Conservation (phyloP, 2,329 filamentous ascomycete genomes). For the Neofusicoccum kwambonambiense region DNA sequence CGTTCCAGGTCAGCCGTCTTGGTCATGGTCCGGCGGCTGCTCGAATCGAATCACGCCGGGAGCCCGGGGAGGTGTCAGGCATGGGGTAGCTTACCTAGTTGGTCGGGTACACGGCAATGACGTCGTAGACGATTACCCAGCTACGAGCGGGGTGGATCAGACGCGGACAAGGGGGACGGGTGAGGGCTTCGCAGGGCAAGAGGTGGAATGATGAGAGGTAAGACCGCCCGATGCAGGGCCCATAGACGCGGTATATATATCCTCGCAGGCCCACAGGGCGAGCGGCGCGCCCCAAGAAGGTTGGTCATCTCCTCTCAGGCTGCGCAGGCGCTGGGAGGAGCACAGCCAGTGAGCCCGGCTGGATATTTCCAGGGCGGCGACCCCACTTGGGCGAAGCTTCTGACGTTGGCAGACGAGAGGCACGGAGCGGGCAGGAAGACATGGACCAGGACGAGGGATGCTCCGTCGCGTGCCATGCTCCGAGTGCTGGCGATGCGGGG, state of each 20-base stretch:
- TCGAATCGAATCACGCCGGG: background rate
- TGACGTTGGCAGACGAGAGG: constrained; percentile 7
- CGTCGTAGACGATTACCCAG: constrained; percentile 8
- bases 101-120: constrained; percentile 2
- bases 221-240: background rate
- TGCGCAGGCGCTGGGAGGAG: background rate
- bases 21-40: background rate
- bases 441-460: background rate
- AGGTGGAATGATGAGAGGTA: constrained; percentile 1
- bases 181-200: background rate
- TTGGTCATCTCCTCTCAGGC: background rate
- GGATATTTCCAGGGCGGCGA: background rate
- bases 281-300: background rate
- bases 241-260: constrained; percentile 1
- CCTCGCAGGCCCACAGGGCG: constrained; percentile 3
- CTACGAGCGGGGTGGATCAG: constrained; percentile 1
- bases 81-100: constrained; percentile 7
- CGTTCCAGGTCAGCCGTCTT: constrained; percentile 12
- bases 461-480: background rate
- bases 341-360: background rate
- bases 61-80: background rate
- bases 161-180: background rate
- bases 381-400: constrained; percentile 13
- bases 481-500: constrained; percentile 1
- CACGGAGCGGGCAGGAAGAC: background rate